phyloP scores from a whole-genome alignment of 108 stramenopile genomes.

The Pseudonitzschia pungens region DNA sequence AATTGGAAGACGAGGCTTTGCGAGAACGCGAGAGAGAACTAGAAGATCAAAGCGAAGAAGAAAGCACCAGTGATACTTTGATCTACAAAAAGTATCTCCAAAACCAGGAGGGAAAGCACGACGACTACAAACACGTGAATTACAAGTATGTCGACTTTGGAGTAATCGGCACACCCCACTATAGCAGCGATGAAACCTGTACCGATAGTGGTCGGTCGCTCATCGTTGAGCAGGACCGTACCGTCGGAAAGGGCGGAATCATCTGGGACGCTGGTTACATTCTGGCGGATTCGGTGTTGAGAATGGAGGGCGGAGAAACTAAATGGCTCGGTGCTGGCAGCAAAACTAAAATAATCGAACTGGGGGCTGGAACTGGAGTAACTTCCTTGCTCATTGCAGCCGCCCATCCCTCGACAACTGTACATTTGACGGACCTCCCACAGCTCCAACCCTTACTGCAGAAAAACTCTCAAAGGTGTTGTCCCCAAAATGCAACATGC shows the following conservation, averaged over 20 bases:
- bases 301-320: slow-evolving; percentile 7
- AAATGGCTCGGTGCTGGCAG: slow-evolving; percentile 26
- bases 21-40: slow-evolving; percentile 18
- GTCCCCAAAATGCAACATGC: slow-evolving; percentile 38
- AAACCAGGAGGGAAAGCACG: slow-evolving; percentile 50
- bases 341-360: slow-evolving; percentile 47
- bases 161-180: slow-evolving; percentile 4
- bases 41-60: not conserved
- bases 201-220: slow-evolving; percentile 20
- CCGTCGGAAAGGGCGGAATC: slow-evolving; percentile 76
- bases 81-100: slow-evolving; percentile 61
- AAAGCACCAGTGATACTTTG: slow-evolving; percentile 16
- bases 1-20: slow-evolving; percentile 45
- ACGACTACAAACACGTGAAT: slow-evolving; percentile 85
- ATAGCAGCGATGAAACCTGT: not conserved
- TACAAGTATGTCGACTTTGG: slow-evolving; percentile 64
- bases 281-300: slow-evolving; percentile 69
- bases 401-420: slow-evolving; percentile 36
- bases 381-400: slow-evolving; percentile 66
- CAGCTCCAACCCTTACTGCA: slow-evolving; percentile 55
- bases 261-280: slow-evolving; percentile 84
- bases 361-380: slow-evolving; percentile 84
- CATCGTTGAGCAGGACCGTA: slow-evolving; percentile 69
- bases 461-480: slow-evolving; percentile 44
- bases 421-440: slow-evolving; percentile 73